Conservation (phyloP, 2,329 filamentous ascomycete genomes). For the Didymella keratinophila region DNA sequence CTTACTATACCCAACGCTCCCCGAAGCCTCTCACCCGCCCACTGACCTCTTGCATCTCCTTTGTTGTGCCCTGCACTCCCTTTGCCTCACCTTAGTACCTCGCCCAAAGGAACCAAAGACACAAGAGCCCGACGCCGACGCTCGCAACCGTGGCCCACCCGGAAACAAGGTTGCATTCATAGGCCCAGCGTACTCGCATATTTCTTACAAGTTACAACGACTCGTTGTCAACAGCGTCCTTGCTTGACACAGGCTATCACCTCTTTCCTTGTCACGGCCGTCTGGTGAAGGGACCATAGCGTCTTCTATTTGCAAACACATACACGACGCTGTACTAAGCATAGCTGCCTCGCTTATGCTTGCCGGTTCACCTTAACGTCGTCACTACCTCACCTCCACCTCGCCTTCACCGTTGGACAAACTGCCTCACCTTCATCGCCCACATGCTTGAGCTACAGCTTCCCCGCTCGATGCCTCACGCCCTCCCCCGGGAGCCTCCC, state of each 20-base stretch:
- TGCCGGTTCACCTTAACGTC: conserved; percentile 25
- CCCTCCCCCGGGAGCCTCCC: conserved; percentile 46
- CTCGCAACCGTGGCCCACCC: conserved; percentile 30
- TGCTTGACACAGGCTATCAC: conserved; percentile 36
- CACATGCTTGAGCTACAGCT: conserved; percentile 54
- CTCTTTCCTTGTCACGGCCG: conserved; percentile 21
- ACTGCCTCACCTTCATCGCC: conserved; percentile 31
- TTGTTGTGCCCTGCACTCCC: conserved; percentile 30
- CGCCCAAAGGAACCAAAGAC: conserved; percentile 7
- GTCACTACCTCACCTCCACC: conserved; percentile 21
- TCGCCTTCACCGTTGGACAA: conserved; percentile 14
- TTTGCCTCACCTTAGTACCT: conserved; percentile 25
- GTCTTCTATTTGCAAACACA: conserved; percentile 27
- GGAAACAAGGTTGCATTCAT: conserved; percentile 43
- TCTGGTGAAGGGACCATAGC: conserved; percentile 20
- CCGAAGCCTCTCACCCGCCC: conserved; percentile 23
- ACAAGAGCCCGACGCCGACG: conserved; percentile 6
- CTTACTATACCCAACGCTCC: conserved; percentile 12
- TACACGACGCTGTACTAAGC: conserved; percentile 18
- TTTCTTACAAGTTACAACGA: conserved; percentile 32
- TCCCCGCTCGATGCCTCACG: conserved; percentile 52
- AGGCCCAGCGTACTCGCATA: conserved; percentile 33
- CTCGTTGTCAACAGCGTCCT: conserved; percentile 43
- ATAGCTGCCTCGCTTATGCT: conserved; percentile 25
- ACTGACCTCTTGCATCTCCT: conserved; percentile 23